phyloP scores from a whole-genome alignment of 1,284 basidiomycete genomes.

The Trichosporon asahii region DNA sequence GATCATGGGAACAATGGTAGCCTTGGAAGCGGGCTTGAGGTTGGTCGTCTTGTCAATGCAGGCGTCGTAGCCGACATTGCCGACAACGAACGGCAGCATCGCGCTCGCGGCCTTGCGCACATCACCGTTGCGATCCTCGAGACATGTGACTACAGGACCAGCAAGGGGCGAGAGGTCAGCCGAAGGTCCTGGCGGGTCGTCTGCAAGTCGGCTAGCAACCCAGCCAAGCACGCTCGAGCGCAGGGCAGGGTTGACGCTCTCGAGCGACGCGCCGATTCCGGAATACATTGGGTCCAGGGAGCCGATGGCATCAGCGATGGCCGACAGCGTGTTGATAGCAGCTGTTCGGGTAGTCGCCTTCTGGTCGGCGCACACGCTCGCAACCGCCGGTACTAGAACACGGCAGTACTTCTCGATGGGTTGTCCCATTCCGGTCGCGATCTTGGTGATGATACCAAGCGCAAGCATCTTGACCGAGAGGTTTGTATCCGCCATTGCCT shows the following conservation, averaged over 20 bases:
- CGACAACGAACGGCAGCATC: slow-evolving; percentile 73
- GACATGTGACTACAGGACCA: slow-evolving; percentile 67
- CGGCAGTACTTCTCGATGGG: slow-evolving; percentile 87
- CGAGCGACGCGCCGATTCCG: slow-evolving; percentile 74
- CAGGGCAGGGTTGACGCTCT: slow-evolving; percentile 83
- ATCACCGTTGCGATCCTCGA: slow-evolving; percentile 89
- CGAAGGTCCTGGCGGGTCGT: slow-evolving; percentile 52
- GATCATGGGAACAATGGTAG: slow-evolving; percentile 80
- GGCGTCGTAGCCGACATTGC: slow-evolving; percentile 74
- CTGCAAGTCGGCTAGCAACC: slow-evolving; percentile 58
- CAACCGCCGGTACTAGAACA: slow-evolving; percentile 71
- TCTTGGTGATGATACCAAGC: slow-evolving; percentile 81
- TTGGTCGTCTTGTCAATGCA: slow-evolving; percentile 81
- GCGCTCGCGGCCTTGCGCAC: slow-evolving; percentile 87
- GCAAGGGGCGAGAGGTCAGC: slow-evolving; percentile 76
- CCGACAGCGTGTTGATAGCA: slow-evolving; percentile 72
- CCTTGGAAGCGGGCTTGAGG: slow-evolving; percentile 86
- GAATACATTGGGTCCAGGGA: slow-evolving; percentile 76
- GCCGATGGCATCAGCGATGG: slow-evolving; percentile 80
- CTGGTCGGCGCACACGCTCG: slow-evolving; percentile 85
- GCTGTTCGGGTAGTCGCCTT: slow-evolving; percentile 81
- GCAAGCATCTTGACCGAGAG: slow-evolving; percentile 88
- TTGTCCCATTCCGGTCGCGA: slow-evolving; percentile 91
- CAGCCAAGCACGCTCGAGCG: slow-evolving; percentile 79
- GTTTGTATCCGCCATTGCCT: slow-evolving; percentile 86